Conservation (phyloP, 106 monocot genomes). For the Dactylorhiza incarnata region DNA sequence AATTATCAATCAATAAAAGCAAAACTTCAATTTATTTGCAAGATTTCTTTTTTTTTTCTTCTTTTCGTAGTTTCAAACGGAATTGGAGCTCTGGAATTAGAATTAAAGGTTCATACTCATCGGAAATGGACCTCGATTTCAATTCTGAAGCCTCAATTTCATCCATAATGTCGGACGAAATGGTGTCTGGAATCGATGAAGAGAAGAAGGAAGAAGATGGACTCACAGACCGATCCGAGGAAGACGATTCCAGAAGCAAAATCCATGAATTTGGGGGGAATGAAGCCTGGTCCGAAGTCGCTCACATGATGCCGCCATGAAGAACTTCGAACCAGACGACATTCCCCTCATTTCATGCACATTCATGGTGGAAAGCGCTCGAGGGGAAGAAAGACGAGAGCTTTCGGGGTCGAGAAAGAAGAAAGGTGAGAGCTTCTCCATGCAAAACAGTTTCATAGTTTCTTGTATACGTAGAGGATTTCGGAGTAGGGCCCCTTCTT, state of each 20-base stretch:
- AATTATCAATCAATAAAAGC: background rate
- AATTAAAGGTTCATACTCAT: too few species aligned
- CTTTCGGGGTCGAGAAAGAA: background rate
- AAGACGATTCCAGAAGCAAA: background rate
- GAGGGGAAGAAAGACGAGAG: conserved; percentile 12
- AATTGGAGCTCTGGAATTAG: too few species aligned
- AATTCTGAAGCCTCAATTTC: too few species aligned
- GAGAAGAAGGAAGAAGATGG: background rate
- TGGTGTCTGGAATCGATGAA: too few species aligned
- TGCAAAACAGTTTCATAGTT: background rate
- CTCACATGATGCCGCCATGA: background rate
- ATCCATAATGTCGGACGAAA: too few species aligned
- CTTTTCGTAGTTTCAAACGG: too few species aligned
- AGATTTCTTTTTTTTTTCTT: too few species aligned
- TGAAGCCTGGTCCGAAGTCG: conserved; percentile 35
- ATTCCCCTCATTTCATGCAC: conserved; percentile 38
- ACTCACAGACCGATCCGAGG: background rate
- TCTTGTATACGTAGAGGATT: conserved; percentile 7
- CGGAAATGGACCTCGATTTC: too few species aligned
- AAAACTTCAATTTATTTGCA: background rate
- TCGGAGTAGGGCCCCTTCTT: background rate
- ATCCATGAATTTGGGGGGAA: conserved; percentile 26
- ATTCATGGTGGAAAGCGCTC: background rate
- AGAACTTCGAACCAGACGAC: conserved; percentile 51
- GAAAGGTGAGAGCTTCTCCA: background rate